A percentile compares a stretch with the other conserved stretches of the same genome.
phyloP scores from a whole-genome alignment of 1,284 basidiomycete genomes.

The Leccinum subrobustum region DNA sequence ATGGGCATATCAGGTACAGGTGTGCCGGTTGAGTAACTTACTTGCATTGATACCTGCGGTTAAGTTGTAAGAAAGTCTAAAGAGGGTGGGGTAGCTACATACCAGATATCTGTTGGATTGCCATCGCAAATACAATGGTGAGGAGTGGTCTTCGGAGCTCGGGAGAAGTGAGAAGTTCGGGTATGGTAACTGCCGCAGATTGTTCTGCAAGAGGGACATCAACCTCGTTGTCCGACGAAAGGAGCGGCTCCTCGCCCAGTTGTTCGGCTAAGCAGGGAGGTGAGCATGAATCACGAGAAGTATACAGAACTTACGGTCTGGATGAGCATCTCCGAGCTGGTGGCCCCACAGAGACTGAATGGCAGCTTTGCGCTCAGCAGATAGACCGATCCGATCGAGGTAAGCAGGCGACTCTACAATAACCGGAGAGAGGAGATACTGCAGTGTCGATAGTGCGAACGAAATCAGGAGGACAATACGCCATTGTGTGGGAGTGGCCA shows the following conservation, averaged over 20 bases:
- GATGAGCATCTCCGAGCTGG: conserved; percentile 9
- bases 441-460: conserved; percentile 53
- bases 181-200: conserved; percentile 46
- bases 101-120: conserved; percentile 80
- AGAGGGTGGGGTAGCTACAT: conserved; percentile 11
- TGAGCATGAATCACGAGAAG: background rate
- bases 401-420: conserved; percentile 72
- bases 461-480: conserved; percentile 73
- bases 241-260: conserved; percentile 42
- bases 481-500: conserved; percentile 70
- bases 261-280: conserved; percentile 21
- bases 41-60: conserved; percentile 54
- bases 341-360: conserved; percentile 53
- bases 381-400: conserved; percentile 50
- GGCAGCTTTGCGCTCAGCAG: conserved; percentile 48
- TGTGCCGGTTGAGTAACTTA: conserved; percentile 15
- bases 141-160: conserved; percentile 69
- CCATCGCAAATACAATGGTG: conserved; percentile 71
- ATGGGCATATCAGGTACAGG: conserved; percentile 23
- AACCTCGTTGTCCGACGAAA: conserved; percentile 40
- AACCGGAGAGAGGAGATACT: conserved; percentile 53
- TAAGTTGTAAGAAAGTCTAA: conserved; percentile 7
- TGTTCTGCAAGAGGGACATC: conserved; percentile 16
- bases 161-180: conserved; percentile 51
- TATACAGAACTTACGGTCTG: conserved; percentile 25